These are phyloP conservation scores for Microbotryum saponariae DNA, from an alignment of 1,284 basidiomycete species.

Conservation along the genomic window DNA sequence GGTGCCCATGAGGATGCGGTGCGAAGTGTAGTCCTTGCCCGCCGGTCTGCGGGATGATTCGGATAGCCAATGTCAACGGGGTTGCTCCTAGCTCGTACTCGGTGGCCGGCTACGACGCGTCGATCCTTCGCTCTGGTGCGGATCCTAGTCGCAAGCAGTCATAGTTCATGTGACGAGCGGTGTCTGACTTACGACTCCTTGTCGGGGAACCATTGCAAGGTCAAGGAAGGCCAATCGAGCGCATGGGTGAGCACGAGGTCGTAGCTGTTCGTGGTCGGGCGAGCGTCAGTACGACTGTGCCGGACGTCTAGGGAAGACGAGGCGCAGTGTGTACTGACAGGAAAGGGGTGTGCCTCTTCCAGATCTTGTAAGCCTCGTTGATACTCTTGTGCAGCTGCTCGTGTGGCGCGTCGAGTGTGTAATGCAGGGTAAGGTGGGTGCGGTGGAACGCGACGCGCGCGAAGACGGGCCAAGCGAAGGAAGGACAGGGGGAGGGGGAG, in stretches of 20 bases:
- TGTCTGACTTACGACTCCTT: constrained; percentile 65
- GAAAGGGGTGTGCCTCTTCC: constrained; percentile 88
- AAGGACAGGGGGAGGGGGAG: too few species aligned
- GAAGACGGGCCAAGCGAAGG: background rate
- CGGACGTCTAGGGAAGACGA: background rate
- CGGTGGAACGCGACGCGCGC: background rate
- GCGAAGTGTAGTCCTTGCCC: constrained; percentile 83
- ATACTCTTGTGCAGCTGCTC: constrained; percentile 34
- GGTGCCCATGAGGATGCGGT: constrained; percentile 90
- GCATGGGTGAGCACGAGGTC: constrained; percentile 97
- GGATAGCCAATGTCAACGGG: background rate
- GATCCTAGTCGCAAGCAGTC: background rate
- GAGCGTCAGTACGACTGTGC: background rate
- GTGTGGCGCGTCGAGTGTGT: background rate
- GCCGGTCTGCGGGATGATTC: constrained; percentile 52
- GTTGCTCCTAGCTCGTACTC: background rate
- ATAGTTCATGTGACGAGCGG: too few species aligned
- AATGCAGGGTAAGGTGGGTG: background rate
- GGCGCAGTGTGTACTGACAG: constrained; percentile 5
- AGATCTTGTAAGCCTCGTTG: constrained; percentile 47
- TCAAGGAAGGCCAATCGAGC: constrained; percentile 94
- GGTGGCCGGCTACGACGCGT: background rate
- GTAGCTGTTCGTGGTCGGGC: constrained; percentile 49
- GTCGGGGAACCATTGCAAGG: constrained; percentile 99
- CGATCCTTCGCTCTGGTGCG: background rate